Evolutionary conservation across 1,139 yeast species (phyloP).

Genomic region (Fermentozyma sake): DNA sequence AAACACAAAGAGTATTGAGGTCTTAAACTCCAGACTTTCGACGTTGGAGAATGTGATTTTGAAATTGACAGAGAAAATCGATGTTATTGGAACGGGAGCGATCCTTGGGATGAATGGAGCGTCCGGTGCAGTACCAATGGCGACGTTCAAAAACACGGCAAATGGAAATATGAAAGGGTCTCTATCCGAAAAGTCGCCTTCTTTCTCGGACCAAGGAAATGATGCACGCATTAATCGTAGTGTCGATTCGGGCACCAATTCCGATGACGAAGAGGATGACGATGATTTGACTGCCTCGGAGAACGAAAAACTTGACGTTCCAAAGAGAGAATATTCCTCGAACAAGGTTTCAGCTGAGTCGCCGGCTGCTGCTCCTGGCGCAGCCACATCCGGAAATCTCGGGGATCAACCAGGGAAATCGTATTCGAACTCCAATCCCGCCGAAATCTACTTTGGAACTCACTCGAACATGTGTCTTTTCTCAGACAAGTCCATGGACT

Average conservation of each 20-base stretch:
- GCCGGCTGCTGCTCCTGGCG: background rate
- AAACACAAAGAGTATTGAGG: background rate
- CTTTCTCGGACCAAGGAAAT: conserved; percentile 1
- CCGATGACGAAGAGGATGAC: conserved; percentile 3
- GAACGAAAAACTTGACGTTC: background rate
- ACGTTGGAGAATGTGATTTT: background rate
- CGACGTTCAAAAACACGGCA: no score
- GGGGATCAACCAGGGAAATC: background rate
- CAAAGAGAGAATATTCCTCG: background rate
- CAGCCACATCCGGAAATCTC: background rate
- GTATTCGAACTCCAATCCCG: background rate
- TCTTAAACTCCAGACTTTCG: background rate
- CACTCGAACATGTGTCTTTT: conserved; percentile 38
- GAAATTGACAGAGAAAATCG: conserved; percentile 2
- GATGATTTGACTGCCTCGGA: conserved; percentile 2
- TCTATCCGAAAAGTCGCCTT: no score
- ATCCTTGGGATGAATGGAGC: no score
- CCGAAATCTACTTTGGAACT: conserved; percentile 29
- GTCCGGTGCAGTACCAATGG: no score
- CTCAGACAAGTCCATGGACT: conserved; percentile 31
- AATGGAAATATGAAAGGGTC: no score
- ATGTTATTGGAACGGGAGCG: background rate
- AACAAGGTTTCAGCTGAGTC: no score
- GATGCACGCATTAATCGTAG: conserved; percentile 2
- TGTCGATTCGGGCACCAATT: conserved; percentile 2